These are phyloP conservation scores for Nemophila menziesii DNA, from an alignment of 257 asterid species.

Conservation along the genomic window DNA sequence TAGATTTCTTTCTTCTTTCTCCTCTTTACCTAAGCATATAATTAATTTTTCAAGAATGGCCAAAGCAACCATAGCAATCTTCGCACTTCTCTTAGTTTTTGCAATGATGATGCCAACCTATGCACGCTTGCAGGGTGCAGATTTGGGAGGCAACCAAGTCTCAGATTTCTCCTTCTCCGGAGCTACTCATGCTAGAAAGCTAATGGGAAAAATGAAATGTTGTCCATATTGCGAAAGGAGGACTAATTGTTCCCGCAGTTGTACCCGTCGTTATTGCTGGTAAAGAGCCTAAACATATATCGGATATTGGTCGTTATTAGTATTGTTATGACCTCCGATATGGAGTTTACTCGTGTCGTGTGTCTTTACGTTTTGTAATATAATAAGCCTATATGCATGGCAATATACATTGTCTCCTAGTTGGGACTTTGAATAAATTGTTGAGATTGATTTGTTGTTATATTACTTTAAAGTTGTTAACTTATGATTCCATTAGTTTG, in stretches of 20 bases:
- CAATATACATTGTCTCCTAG: too few relatives aligned
- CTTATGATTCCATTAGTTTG: too few relatives aligned
- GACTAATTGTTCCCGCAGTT: background rate
- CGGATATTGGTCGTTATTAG: too few relatives aligned
- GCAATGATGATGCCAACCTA: background rate
- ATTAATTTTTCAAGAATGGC: background rate
- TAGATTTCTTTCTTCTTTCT: background rate
- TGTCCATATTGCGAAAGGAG: background rate
- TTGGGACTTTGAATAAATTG: too few relatives aligned
- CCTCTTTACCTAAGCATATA: background rate
- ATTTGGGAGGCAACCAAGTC: background rate
- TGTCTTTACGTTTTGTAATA: too few relatives aligned
- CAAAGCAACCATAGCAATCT: background rate
- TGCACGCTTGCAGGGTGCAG: background rate
- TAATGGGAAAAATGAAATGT: background rate
- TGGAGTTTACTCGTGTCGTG: too few relatives aligned
- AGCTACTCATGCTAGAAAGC: background rate
- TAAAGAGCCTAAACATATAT: too few relatives aligned
- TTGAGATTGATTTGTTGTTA: too few relatives aligned
- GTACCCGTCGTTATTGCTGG: background rate
- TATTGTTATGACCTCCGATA: too few relatives aligned
- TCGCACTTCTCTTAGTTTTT: background rate
- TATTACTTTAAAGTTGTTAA: too few relatives aligned
- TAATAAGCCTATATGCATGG: too few relatives aligned
- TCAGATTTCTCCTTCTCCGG: background rate